Percentiles rank a stretch among this genome's conserved stretches.
phyloP scores from a whole-genome alignment of 352 stramenopile genomes.

The Globisporangium viniferum region DNA sequence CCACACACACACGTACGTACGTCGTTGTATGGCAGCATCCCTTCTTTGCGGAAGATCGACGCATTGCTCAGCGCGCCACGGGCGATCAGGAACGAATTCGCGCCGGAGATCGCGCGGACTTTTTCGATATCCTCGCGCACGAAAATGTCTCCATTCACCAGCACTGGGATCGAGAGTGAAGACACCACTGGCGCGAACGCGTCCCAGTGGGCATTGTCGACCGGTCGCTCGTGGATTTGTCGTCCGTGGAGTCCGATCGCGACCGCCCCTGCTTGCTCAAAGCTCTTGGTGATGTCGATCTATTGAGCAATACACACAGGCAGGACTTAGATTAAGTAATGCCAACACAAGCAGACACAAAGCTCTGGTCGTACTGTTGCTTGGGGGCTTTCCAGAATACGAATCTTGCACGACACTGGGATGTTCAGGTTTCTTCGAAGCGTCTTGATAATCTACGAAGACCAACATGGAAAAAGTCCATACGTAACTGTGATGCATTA shows the following conservation, averaged over 20 bases:
- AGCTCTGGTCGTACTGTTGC: slow-evolving; percentile 43
- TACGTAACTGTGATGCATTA: neutral
- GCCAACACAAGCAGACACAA: neutral
- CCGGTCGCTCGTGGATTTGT: slow-evolving; percentile 60
- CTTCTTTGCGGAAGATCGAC: slow-evolving; percentile 73
- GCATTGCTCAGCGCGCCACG: slow-evolving; percentile 79
- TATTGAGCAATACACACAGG: slow-evolving; percentile 21
- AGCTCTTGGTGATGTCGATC: slow-evolving; percentile 60
- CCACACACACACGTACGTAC: slow-evolving; percentile 21
- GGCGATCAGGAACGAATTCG: slow-evolving; percentile 79
- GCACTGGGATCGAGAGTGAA: slow-evolving; percentile 71
- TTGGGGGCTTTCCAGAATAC: slow-evolving; percentile 58
- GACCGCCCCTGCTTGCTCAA: slow-evolving; percentile 62
- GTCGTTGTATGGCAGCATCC: slow-evolving; percentile 55
- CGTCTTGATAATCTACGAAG: slow-evolving; percentile 73
- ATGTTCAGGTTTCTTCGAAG: slow-evolving; percentile 77
- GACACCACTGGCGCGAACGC: slow-evolving; percentile 59
- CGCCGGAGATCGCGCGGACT: slow-evolving; percentile 57
- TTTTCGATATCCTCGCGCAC: slow-evolving; percentile 62
- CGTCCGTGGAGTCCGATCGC: slow-evolving; percentile 75
- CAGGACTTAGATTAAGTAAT: too few relatives aligned
- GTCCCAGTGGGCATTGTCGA: slow-evolving; percentile 73
- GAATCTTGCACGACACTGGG: slow-evolving; percentile 88
- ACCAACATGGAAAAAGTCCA: neutral
- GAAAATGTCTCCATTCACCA: slow-evolving; percentile 90